Evolutionary conservation across 2,329 filamentous ascomycete genomes (phyloP), one percentile per base, ranked within the genome.

Genomic region (Stagonosporopsis tanaceti): DNA sequence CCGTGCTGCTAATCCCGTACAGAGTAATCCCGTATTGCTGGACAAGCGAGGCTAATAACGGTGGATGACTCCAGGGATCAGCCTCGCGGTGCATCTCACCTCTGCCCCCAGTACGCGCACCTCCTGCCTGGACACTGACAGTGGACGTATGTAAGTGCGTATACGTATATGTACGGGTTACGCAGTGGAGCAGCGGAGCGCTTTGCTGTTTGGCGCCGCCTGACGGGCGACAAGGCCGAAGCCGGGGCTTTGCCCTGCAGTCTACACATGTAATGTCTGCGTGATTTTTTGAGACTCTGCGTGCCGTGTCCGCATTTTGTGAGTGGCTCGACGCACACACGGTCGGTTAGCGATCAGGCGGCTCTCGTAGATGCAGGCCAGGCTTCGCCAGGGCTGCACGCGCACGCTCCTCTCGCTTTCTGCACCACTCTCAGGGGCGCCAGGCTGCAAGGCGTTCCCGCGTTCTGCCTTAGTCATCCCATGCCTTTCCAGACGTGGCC

Each of bases 141-240:
- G 20, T 20, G 20, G 20, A 20, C 20, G 20, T 20, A 9, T 20
- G n/a, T 7, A 8, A 2, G 22, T 24, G 39, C 25, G 15, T 3
- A 48, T 52, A 40, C 54, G 48, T 17, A 53, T 53, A 57, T 48
- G 48, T 48, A 34, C 11, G 6, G 9, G 11, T 32, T 52, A 38
- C 42, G 42, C 42, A 41, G 47, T 40, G 35, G 34, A 45, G 35
- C 20, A 9, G 37, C 24, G 6, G n/a, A 28, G 32, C n/a, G 48
- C 54, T 48, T 53, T 38, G 39, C 20, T 45, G 38, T 44, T 52
- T 53, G 44, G 25, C 28, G 48, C 14, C 24, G 3, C 17, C 6
- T 34, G 32, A 8, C 32, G 14, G 32, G 14, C 14, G 14, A 34
- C 32, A 34, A n/a, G 32, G 14, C 15, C n/a, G 20, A 39, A 1